Conservation (phyloP, 1,284 basidiomycete species). For the Leccinum subrobustum region DNA sequence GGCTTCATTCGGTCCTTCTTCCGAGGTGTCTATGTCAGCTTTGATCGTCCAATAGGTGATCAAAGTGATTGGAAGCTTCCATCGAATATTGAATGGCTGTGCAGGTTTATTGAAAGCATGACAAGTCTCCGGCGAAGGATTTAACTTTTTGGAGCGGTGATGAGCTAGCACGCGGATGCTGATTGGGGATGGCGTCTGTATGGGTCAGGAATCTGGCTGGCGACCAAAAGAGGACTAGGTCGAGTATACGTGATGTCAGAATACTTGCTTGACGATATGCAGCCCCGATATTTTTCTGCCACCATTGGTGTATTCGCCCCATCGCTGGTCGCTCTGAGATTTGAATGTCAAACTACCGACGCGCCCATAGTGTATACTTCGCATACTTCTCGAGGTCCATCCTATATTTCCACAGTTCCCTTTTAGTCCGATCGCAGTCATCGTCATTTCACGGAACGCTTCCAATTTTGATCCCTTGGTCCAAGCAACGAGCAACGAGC, state of each 20-base stretch:
- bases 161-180: neutral
- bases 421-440: conserved; percentile 21
- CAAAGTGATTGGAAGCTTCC: neutral
- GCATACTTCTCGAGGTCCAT: conserved; percentile 16
- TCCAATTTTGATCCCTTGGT: conserved; percentile 26
- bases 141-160: neutral
- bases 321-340: neutral
- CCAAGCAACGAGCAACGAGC: conserved; percentile 1
- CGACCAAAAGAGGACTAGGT: neutral
- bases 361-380: conserved; percentile 6
- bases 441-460: conserved; percentile 23
- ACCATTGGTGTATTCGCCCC: neutral
- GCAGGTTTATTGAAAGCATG: neutral
- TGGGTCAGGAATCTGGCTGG: neutral
- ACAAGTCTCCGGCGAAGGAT: neutral
- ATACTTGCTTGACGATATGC: neutral
- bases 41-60: neutral
- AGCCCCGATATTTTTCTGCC: neutral
- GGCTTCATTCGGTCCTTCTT: neutral
- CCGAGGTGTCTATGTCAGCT: neutral
- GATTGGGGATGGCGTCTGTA: neutral
- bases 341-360: neutral
- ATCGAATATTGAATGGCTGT: neutral
- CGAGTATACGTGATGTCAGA: neutral
- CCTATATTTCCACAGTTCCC: conserved; percentile 19